Evolutionary conservation across 176 grass and related monocot genomes (phyloP), one percentile per base, ranked within the genome.

Genomic region (Typha latifolia): DNA sequence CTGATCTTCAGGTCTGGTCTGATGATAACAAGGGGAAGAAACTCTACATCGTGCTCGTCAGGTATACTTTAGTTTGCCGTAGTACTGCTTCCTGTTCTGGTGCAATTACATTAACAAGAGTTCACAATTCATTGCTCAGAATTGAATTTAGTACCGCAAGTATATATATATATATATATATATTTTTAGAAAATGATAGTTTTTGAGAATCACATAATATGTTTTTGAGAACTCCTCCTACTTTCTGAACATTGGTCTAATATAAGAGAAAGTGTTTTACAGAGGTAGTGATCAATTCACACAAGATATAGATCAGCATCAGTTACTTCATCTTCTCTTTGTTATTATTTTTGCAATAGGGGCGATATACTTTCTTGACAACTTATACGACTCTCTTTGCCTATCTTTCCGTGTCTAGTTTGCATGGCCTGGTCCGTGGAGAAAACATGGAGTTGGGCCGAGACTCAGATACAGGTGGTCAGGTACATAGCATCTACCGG

Each of bases 361-460:
- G 27, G 27, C 2, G 27, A 29, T 29, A 3, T 29, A 14, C 12
- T 48, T 63, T 23, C 4, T 48, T 51, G 21, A 14, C n/a, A 13
- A 34, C 32, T 66, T 37, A n/a, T 21, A 56, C 12, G 52, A 32
- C 16, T 49, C 1, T 31, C 37, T 18, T 66, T 5, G 52, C 37
- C 24, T 84, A 14, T n/a, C 14, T 43, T 66, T 76, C 12, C 67
- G 18, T 87, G 18, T 87, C 56, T 32, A 97, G 94, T 80, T 56
- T 99, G 37, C 94, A 99, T 9, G 94, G 94, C 59, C 76, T 99
- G 62, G 86, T 99, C 66, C 89, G 94, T 24, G 89, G 94, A 0
- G 94, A 99, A 73, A 99, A 99, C 86, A 99, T 93, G 94, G 94
- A 99, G 64, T 79, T 99, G 19, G 94, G 94, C 14, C 79, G 89